These are phyloP conservation scores for Vanderwaltozyma verrucispora DNA, from an alignment of 805 yeast species.

Conservation along the genomic window DNA sequence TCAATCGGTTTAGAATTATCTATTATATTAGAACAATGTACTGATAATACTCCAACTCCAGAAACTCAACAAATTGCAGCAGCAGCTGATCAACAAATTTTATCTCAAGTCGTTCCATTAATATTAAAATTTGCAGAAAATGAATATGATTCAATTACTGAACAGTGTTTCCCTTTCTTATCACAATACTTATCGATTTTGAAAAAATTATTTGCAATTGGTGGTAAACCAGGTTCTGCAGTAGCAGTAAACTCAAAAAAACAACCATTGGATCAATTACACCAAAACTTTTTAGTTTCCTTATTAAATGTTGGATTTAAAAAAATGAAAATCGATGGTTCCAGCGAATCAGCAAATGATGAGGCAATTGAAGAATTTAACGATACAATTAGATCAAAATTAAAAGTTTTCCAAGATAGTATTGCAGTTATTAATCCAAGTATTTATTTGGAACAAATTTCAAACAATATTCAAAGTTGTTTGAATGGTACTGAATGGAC, in stretches of 20 bases:
- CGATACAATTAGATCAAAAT: conserved; percentile 58
- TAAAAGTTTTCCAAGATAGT: conserved; percentile 77
- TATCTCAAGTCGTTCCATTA: conserved; percentile 56
- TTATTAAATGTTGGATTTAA: conserved; percentile 59
- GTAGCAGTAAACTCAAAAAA: conserved; percentile 28
- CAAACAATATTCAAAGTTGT: conserved; percentile 42
- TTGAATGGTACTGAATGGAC: conserved; percentile 53
- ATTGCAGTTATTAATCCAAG: conserved; percentile 52
- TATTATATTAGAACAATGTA: conserved; percentile 50
- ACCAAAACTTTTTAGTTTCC: conserved; percentile 45
- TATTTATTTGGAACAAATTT: conserved; percentile 49
- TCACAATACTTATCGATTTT: conserved; percentile 62
- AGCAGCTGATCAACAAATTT: conserved; percentile 39
- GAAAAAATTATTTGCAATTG: conserved; percentile 40
- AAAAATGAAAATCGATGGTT: conserved; percentile 74
- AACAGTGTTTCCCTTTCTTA: conserved; percentile 73
- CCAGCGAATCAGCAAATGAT: conserved; percentile 61
- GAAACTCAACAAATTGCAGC: conserved; percentile 27
- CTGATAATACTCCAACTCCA: conserved; percentile 26
- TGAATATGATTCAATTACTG: conserved; percentile 81
- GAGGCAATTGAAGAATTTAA: conserved; percentile 68
- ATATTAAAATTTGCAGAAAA: conserved; percentile 61
- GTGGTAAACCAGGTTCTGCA: conserved; percentile 33
- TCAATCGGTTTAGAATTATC: conserved; percentile 68
- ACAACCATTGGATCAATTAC: conserved; percentile 28